Evolutionary conservation across 2,329 filamentous ascomycete species (phyloP), one percentile per base, ranked within the genome.

Genomic region (Elsinoe fawcettii): DNA sequence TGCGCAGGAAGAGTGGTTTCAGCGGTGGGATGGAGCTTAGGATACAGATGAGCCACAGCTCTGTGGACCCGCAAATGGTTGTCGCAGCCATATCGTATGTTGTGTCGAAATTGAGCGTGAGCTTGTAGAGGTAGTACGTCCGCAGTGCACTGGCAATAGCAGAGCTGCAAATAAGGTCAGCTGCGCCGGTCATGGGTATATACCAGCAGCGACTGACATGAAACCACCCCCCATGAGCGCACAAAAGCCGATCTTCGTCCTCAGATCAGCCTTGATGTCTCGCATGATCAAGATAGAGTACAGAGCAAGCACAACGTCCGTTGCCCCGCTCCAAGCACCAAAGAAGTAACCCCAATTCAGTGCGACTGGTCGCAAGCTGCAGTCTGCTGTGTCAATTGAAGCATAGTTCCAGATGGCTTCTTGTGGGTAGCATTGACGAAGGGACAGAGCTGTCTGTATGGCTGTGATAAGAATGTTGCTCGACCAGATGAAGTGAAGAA

Each of bases 181-280:
- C 30, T 14, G 34, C 8, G 3, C 27, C 9, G 27, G 5, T 9
- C 9, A 9, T 30, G 27, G 9, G 14, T 11, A 32, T 1, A 18
- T 11, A 5, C n/a, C 16, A 9, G 16, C 23, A 25, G 8, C 14
- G 30, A 1, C 57, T 59, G 5, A 59, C 57, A 59, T 41, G 22
- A 59, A 43, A 9, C 66, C 66, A 18, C 66, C 46, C 11, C 64
- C 65, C 65, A 68, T 68, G 27, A 69, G 57, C 2, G 59, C 23
- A 49, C 64, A 66, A 20, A 68, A 62, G 5, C 65, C 66, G 14
- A 66, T 55, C 53, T 64, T 66, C 3, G 63, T 63, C 14, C 56
- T 36, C 2, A 58, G 36, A 22, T 63, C 58, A 32, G 61, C 51
- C 39, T 63, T 63, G 22, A 68, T 60, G 2, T 61, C 61, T 58